Percentiles rank a stretch among this genome's conserved stretches.
Evolutionary conservation across 2,329 filamentous ascomycete species (phyloP).

Genomic region (Trichophyton mentagrophytes): DNA sequence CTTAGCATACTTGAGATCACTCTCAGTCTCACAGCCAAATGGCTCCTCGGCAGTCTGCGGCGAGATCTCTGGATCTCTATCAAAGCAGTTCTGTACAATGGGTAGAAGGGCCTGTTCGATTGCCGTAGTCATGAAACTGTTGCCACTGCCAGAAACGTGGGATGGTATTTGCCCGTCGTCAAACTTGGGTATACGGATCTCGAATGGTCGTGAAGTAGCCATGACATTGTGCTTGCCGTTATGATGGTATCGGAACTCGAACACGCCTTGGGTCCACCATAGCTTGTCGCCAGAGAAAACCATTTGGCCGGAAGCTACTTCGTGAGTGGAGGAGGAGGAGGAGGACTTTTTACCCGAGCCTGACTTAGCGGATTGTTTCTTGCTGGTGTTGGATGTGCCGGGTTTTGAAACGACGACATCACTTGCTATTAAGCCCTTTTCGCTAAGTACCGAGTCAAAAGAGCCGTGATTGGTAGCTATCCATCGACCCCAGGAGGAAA

Average conservation of each 20-base stretch:
- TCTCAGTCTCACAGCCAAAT: slow-evolving; percentile 74
- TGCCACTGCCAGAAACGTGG: slow-evolving; percentile 36
- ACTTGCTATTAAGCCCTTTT: slow-evolving; percentile 60
- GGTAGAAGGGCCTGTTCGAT: slow-evolving; percentile 70
- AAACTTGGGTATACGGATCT: slow-evolving; percentile 71
- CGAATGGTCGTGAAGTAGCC: slow-evolving; percentile 85
- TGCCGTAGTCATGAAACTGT: slow-evolving; percentile 43
- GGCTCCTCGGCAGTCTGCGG: slow-evolving; percentile 64
- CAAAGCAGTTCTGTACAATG: slow-evolving; percentile 81
- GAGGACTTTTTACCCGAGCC: slow-evolving; percentile 16
- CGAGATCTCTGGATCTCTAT: slow-evolving; percentile 81
- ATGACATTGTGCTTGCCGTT: slow-evolving; percentile 85
- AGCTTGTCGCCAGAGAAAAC: slow-evolving; percentile 84
- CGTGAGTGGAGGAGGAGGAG: slow-evolving; percentile 20
- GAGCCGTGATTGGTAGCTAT: slow-evolving; percentile 62
- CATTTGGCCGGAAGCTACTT: slow-evolving; percentile 66
- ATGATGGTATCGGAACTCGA: slow-evolving; percentile 96
- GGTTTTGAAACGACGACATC: slow-evolving; percentile 45
- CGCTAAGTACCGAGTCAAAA: slow-evolving; percentile 63
- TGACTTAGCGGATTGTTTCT: slow-evolving; percentile 28
- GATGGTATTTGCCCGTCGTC: slow-evolving; percentile 57
- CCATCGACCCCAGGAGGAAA: slow-evolving; percentile 83
- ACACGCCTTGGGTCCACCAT: slow-evolving; percentile 94
- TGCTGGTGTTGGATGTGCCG: slow-evolving; percentile 10
- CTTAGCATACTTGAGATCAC: slow-evolving; percentile 77